Conservation (phyloP, 768 basidiomycete species). For the Serendipita sp. region DNA sequence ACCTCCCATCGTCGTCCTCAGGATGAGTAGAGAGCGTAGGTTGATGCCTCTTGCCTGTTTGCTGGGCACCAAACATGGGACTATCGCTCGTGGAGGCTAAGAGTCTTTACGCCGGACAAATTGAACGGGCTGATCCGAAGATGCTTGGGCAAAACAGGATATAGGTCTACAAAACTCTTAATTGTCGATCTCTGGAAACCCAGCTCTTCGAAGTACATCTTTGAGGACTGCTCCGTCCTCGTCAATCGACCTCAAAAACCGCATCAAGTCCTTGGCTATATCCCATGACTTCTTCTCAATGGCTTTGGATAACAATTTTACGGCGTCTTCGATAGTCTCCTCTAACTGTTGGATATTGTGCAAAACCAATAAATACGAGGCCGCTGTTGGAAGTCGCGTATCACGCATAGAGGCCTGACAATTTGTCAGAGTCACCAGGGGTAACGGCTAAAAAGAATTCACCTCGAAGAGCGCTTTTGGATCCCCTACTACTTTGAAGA, state of each 20-base stretch:
- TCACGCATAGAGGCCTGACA: slow-evolving; percentile 54
- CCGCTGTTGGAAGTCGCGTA: slow-evolving; percentile 68
- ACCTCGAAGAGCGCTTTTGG: slow-evolving; percentile 88
- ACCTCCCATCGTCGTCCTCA: slow-evolving; percentile 9
- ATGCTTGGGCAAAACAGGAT: not conserved
- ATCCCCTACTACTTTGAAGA: slow-evolving; percentile 83
- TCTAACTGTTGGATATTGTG: slow-evolving; percentile 87
- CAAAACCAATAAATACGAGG: slow-evolving; percentile 82
- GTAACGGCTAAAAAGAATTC: slow-evolving; percentile 12
- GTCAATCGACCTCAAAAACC: slow-evolving; percentile 86
- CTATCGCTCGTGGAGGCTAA: slow-evolving; percentile 7
- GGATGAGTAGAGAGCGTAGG: slow-evolving; percentile 1
- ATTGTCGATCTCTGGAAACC: not conserved
- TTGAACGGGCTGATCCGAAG: slow-evolving; percentile 7
- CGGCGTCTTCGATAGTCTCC: slow-evolving; percentile 57
- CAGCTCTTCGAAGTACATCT: slow-evolving; percentile 29
- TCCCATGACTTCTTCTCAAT: slow-evolving; percentile 71
- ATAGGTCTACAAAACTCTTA: not conserved
- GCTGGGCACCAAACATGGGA: slow-evolving; percentile 6
- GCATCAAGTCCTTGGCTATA: slow-evolving; percentile 76
- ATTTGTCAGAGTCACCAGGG: not conserved
- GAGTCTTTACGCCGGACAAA: slow-evolving; percentile 6
- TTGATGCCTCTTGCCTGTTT: not conserved
- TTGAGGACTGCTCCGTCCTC: slow-evolving; percentile 59
- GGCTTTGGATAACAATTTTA: slow-evolving; percentile 62